phyloP scores from a whole-genome alignment of 371 early-diverging fungal species.

The Rhizomucor pusillus region DNA sequence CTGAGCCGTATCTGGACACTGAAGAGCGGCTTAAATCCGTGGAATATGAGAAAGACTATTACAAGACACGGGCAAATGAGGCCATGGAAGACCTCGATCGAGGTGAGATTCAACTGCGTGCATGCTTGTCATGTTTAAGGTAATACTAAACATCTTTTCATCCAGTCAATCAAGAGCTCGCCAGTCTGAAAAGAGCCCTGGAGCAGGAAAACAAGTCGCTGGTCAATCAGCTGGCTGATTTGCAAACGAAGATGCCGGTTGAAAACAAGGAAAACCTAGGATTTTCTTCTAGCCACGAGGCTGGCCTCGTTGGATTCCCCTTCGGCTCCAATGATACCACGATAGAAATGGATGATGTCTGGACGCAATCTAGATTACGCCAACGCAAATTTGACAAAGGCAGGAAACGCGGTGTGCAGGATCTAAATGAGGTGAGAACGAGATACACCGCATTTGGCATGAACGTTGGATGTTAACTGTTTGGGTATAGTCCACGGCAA shows the following conservation, averaged over 20 bases:
- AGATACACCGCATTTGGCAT: neutral
- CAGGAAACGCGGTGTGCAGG: constrained; percentile 32
- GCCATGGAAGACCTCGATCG: constrained; percentile 39
- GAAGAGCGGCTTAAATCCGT: constrained; percentile 29
- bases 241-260: constrained; percentile 16
- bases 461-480: neutral
- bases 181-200: constrained; percentile 26
- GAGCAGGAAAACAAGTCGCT: constrained; percentile 30
- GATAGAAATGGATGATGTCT: constrained; percentile 28
- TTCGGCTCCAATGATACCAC: constrained; percentile 10
- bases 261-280: neutral
- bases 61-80: constrained; percentile 37
- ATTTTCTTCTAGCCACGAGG: neutral
- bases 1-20: constrained; percentile 8
- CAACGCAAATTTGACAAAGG: constrained; percentile 24
- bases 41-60: constrained; percentile 46
- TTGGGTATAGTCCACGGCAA: constrained; percentile 12
- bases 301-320: neutral
- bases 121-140: neutral
- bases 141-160: neutral
- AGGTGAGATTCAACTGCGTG: constrained; percentile 8
- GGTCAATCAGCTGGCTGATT: constrained; percentile 32
- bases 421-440: constrained; percentile 30
- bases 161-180: constrained; percentile 32
- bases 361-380: constrained; percentile 34